Evolutionary conservation across 2,329 filamentous ascomycete species (phyloP).

Genomic region (Aspergillus hortae): DNA sequence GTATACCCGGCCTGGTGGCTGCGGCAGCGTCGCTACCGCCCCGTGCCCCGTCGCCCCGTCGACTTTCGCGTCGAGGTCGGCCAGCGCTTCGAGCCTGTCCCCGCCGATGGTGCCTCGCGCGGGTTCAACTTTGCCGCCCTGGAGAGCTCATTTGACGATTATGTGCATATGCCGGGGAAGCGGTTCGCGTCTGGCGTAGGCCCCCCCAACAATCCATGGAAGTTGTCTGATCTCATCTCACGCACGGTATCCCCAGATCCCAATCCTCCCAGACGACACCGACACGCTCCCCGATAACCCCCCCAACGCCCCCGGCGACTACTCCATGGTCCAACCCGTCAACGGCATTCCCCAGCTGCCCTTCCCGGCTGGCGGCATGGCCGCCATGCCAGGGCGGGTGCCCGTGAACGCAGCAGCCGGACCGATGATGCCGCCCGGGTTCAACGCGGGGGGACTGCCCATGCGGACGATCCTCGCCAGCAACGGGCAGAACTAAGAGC

Average conservation of each 20-base stretch:
- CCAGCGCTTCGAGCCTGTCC: constrained; percentile 40
- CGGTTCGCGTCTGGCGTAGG: constrained; percentile 30
- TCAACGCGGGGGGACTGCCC: constrained; percentile 7
- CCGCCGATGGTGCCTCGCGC: constrained; percentile 8
- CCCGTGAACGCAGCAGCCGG: not conserved
- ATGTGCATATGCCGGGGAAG: constrained; percentile 45
- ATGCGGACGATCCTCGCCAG: constrained; percentile 8
- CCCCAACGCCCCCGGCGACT: not conserved
- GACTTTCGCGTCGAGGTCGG: constrained; percentile 43
- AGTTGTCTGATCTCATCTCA: not conserved
- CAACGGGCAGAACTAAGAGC: not conserved
- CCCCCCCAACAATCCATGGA: no score
- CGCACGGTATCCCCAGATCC: not conserved
- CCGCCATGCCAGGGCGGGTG: not conserved
- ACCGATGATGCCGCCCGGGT: constrained; percentile 3
- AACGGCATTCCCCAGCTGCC: constrained; percentile 2
- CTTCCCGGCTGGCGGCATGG: not conserved
- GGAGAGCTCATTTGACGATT: constrained; percentile 41
- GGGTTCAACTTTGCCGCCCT: constrained; percentile 48
- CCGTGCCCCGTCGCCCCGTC: constrained; percentile 33
- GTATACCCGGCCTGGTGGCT: constrained; percentile 41
- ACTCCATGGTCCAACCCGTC: constrained; percentile 9
- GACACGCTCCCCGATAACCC: not conserved
- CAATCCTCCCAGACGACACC: not conserved
- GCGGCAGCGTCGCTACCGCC: constrained; percentile 35